phyloP scores from a whole-genome alignment of 768 basidiomycete species.

The Megacollybia marginata region DNA sequence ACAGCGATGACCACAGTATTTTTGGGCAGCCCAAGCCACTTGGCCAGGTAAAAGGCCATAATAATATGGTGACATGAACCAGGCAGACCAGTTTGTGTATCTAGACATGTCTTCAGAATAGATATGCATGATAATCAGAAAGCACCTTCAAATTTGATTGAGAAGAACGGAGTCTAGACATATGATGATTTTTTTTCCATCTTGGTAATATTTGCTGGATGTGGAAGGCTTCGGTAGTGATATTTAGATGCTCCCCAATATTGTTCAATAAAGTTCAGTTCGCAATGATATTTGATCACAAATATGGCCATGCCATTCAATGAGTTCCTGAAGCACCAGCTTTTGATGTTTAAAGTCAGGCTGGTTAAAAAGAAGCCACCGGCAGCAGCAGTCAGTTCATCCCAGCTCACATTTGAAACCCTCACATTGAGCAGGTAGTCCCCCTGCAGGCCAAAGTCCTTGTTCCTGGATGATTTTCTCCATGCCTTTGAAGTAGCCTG shows the following conservation, averaged over 20 bases:
- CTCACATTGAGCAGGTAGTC: neutral
- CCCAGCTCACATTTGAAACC: neutral
- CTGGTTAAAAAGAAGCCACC: conserved; percentile 1
- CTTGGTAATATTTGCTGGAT: too few species aligned
- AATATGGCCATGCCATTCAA: conserved; percentile 5
- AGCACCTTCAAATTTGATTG: too few species aligned
- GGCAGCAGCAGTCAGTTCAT: neutral
- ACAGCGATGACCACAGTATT: too few species aligned
- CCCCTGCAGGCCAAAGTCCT: neutral
- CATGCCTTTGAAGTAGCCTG: neutral
- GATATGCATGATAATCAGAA: too few species aligned
- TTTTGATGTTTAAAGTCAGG: conserved; percentile 1
- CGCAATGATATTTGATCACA: conserved; percentile 6
- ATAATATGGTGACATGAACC: too few species aligned
- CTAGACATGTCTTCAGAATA: too few species aligned
- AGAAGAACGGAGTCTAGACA: too few species aligned
- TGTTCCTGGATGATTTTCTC: neutral
- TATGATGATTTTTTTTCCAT: too few species aligned
- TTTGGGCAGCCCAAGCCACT: too few species aligned
- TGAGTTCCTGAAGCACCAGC: neutral
- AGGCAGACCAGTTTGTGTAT: too few species aligned
- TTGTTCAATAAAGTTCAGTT: conserved; percentile 10
- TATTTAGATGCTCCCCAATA: conserved; percentile 6
- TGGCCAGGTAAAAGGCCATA: too few species aligned
- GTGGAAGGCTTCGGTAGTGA: conserved; percentile 1